Percentiles rank a stretch among this genome's conserved stretches.
Evolutionary conservation across 2,329 filamentous ascomycete species (phyloP).

Genomic region (Hymenoscyphus fraxineus): DNA sequence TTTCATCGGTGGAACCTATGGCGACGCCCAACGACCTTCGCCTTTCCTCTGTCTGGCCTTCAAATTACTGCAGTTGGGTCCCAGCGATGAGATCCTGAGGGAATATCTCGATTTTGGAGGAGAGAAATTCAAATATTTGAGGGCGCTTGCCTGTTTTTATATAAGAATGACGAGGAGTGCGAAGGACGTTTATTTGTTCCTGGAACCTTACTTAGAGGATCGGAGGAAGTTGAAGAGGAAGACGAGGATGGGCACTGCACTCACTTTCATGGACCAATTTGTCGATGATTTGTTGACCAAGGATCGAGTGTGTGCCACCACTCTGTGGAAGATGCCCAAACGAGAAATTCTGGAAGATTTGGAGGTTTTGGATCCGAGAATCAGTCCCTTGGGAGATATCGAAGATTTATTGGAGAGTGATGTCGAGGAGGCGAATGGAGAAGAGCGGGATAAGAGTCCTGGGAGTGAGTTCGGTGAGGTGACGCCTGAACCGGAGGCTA

Average conservation of each 20-base stretch:
- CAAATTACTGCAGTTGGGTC: conserved; percentile 86
- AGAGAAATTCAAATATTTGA: conserved; percentile 78
- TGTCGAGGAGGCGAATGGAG: conserved; percentile 36
- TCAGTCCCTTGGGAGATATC: conserved; percentile 77
- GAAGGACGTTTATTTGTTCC: conserved; percentile 70
- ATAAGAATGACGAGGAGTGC: conserved; percentile 81
- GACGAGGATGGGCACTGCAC: conserved; percentile 66
- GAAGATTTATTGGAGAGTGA: conserved; percentile 60
- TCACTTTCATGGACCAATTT: conserved; percentile 88
- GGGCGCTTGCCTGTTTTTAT: conserved; percentile 88
- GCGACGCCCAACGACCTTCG: conserved; percentile 77
- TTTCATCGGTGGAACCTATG: conserved; percentile 85
- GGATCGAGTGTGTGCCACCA: conserved; percentile 86
- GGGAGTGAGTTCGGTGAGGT: conserved; percentile 43
- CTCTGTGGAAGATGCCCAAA: conserved; percentile 84
- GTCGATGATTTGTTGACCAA: conserved; percentile 88
- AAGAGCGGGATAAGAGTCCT: conserved; percentile 20
- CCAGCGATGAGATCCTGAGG: conserved; percentile 70
- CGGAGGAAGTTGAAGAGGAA: conserved; percentile 76
- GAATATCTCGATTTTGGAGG: conserved; percentile 78
- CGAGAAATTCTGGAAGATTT: conserved; percentile 82
- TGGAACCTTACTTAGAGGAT: conserved; percentile 83
- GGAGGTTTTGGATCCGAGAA: conserved; percentile 78
- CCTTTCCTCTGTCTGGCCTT: conserved; percentile 93
- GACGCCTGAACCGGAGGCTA: conserved; percentile 21